These are phyloP conservation scores for carrot (Daucus carota) DNA, from an alignment of 129 eudicot species.

Conservation along the genomic window DH1_v3.0 NC_030381.2:34781501-34782000, in stretches of 20 bases:
- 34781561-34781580: slow-evolving; percentile 29
- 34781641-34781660: slow-evolving; percentile 5
- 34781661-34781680: slow-evolving; percentile 35
- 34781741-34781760: slow-evolving; percentile 40
- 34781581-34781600: slow-evolving; percentile 27
- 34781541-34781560: slow-evolving; percentile 37
- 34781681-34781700: slow-evolving; percentile 44
- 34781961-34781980: slow-evolving; percentile 14
- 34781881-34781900: slow-evolving; percentile 62
- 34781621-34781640: slow-evolving; percentile 44
- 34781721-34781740: slow-evolving; percentile 46
- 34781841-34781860: slow-evolving; percentile 37
- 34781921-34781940: slow-evolving; percentile 38
- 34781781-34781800: slow-evolving; percentile 35
- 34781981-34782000: slow-evolving; percentile 12
- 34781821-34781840: slow-evolving; percentile 40
- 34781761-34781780: slow-evolving; percentile 23
- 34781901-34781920: slow-evolving; percentile 35
- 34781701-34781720: slow-evolving; percentile 6
- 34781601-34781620: slow-evolving; percentile 51
- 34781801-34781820: slow-evolving; percentile 59
- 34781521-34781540: slow-evolving; percentile 28
- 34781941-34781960: slow-evolving; percentile 36
- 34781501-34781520: slow-evolving; percentile 49
- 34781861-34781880: slow-evolving; percentile 52